phyloP scores from a whole-genome alignment of 306 rosid genomes.

The Dalbergia cochinchinensis region DNA sequence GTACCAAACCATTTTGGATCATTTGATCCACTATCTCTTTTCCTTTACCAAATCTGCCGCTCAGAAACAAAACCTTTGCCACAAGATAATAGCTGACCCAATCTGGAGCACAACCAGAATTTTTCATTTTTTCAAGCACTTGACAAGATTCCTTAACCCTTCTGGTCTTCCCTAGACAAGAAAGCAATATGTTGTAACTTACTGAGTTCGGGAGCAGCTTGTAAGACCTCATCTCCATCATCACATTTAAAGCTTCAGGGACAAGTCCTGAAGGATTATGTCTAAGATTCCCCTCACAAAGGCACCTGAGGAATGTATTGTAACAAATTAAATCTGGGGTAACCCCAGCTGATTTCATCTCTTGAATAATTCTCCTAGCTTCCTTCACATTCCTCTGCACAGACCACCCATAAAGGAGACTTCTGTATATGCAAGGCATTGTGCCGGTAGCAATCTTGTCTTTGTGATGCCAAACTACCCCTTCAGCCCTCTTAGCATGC shows the following conservation, averaged over 20 bases:
- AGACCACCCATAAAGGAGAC: slow-evolving; percentile 84
- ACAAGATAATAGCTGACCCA: slow-evolving; percentile 81
- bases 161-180: slow-evolving; percentile 78
- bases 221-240: slow-evolving; percentile 82
- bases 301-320: slow-evolving; percentile 78
- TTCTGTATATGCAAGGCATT: slow-evolving; percentile 64
- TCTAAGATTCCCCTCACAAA: slow-evolving; percentile 71
- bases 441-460: slow-evolving; percentile 63
- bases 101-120: slow-evolving; percentile 65
- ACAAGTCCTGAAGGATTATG: slow-evolving; percentile 85
- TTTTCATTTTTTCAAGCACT: slow-evolving; percentile 71
- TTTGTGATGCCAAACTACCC: slow-evolving; percentile 76
- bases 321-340: slow-evolving; percentile 77
- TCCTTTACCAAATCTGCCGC: slow-evolving; percentile 84
- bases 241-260: slow-evolving; percentile 84
- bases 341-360: slow-evolving; percentile 71
- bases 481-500: slow-evolving; percentile 86
- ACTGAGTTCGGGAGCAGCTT: slow-evolving; percentile 62
- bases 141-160: slow-evolving; percentile 79
- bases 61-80: slow-evolving; percentile 69
- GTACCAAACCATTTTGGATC: slow-evolving; percentile 67
- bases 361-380: slow-evolving; percentile 77
- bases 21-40: slow-evolving; percentile 73
- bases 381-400: slow-evolving; percentile 84
- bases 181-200: slow-evolving; percentile 75